These are phyloP conservation scores for Trichoderma simmonsii DNA, from an alignment of 2,329 filamentous ascomycete genomes.

Conservation along the genomic window DNA sequence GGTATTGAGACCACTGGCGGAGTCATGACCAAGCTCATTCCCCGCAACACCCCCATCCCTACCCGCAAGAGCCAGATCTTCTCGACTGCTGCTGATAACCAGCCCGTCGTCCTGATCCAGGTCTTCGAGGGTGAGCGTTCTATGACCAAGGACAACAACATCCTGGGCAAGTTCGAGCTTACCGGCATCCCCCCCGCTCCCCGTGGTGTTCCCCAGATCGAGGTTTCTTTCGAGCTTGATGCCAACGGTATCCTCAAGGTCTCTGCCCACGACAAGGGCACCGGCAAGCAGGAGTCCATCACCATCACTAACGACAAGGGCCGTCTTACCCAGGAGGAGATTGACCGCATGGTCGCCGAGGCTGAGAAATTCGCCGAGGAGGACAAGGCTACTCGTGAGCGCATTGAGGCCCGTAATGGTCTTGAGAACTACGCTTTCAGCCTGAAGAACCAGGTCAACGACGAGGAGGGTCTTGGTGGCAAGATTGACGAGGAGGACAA, in stretches of 20 bases:
- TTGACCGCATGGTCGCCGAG: constrained; percentile 98
- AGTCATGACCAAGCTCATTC: constrained; percentile 96
- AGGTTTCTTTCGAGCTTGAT: constrained; percentile 96
- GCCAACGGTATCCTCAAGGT: constrained; percentile 99
- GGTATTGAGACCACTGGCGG: constrained; percentile 97
- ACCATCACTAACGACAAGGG: constrained; percentile 99
- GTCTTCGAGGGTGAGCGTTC: constrained; percentile 92
- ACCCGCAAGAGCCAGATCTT: constrained; percentile 98
- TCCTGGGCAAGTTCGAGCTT: constrained; percentile 96
- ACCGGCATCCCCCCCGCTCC: constrained; percentile 93
- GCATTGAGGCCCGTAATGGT: constrained; percentile 92
- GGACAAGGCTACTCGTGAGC: constrained; percentile 96
- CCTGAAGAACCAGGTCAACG: constrained; percentile 98
- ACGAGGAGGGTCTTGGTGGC: constrained; percentile 92
- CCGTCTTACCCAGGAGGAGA: constrained; percentile 91
- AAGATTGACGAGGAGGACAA: constrained; percentile 99
- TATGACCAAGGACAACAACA: constrained; percentile 96
- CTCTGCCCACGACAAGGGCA: constrained; percentile 94
- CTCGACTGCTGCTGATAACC: constrained; percentile 94
- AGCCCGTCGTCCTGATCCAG: constrained; percentile 92
- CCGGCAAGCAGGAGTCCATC: constrained; percentile 94
- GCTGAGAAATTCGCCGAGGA: constrained; percentile 99
- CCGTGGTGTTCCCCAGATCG: constrained; percentile 95
- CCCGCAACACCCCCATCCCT: constrained; percentile 89
- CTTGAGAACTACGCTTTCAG: constrained; percentile 99